Evolutionary conservation across 2,329 filamentous ascomycete genomes (phyloP), one percentile per base, ranked within the genome.

Genomic region (Delphinella strobiligena): DNA sequence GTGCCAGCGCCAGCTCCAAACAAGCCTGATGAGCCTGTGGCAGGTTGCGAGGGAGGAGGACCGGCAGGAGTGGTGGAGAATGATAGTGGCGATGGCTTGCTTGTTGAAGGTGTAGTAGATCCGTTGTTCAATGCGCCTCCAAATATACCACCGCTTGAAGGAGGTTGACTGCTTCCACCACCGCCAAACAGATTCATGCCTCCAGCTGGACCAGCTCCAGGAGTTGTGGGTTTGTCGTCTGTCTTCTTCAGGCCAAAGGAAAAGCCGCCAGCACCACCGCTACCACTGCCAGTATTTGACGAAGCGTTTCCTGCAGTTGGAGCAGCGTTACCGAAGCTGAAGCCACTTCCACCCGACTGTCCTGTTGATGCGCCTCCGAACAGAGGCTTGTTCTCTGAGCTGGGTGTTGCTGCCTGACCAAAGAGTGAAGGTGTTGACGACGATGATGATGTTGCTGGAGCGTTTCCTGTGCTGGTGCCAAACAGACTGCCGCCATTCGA

Each of bases 151-250:
- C 36, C 45, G 11, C 24, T 31, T 14, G 39, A 32, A 22, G 37
- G 30, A 19, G n/a, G n/a, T n/a, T n/a, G n/a, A n/a, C n/a, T n/a
- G n/a, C n/a, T n/a, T n/a, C n/a, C n/a, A 27, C 36, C 34, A 15
- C 29, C 19, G 24, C 29, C 34, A 8, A 39, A 40, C 17, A 45
- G 45, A 12, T 41, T 36, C 4, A 40, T 39, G 16, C 18, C 35
- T 7, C 33, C 24, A 14, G 36, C 5, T 27, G 36, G 37, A 17
- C 31, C 38, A 8, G 39, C 36, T 14, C 35, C 67, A 66, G 68
- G 68, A 22, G 67, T 71, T 14, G 68, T 70, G 12, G 67, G 69
- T 36, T 58, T 49, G 34, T 24, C 44, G 27, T 34, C 41, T 8
- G 18, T 17, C 4, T 33, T 12, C 12, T 27, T 27, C 12, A n/a